Evolutionary conservation across 768 basidiomycete genomes (phyloP), one percentile per base, ranked within the genome.

Genomic region (Collybia nuda): DNA sequence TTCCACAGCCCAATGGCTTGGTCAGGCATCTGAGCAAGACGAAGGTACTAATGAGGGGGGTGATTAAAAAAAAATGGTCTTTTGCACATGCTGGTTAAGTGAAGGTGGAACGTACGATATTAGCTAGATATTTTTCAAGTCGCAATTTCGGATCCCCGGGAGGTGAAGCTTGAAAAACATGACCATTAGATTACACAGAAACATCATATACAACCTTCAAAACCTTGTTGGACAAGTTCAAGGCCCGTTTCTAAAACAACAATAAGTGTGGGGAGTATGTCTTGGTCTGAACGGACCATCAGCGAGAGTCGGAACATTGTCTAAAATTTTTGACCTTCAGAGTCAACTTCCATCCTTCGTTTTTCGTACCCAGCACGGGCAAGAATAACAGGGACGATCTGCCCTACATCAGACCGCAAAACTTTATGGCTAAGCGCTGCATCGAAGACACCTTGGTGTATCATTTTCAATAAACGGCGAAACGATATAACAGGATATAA

Each of bases 101-200:
- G 2, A 36, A 22, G 23, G 28, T 26, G 41, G 12, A 5, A 76
- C 89, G 55, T 61, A 96, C 95, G 43, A 90, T 71, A 40, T 81
- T 78, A 36, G 86, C 78, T 15, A 95, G 73, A 62, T 85, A 92
- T 58, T 88, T 93, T 64, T 99, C 95, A 24, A 98, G 69, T 41
- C 88, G 81, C 43, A 91, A 71, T 39, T 83, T 80, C 2, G 85
- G 73, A 66, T 98, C 96, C 2, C 93, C 92, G 2, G 71, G 63
- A 52, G 79, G 77, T 0, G 81, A 80, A 24, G 79, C 87, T 90
- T 39, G 23, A 39, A 47, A 44, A 45, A 6, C 6, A 17, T 48
- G 24, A 38, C 21, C 9, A 55, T 43, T 9, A 24, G 6, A 6
- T 14, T 52, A 53, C 19, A 24, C 1, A 29, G 19, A 5, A 28